These are phyloP conservation scores for Penicillium hesseltinei DNA, from an alignment of 2,329 filamentous ascomycete genomes.

Conservation along the genomic window DNA sequence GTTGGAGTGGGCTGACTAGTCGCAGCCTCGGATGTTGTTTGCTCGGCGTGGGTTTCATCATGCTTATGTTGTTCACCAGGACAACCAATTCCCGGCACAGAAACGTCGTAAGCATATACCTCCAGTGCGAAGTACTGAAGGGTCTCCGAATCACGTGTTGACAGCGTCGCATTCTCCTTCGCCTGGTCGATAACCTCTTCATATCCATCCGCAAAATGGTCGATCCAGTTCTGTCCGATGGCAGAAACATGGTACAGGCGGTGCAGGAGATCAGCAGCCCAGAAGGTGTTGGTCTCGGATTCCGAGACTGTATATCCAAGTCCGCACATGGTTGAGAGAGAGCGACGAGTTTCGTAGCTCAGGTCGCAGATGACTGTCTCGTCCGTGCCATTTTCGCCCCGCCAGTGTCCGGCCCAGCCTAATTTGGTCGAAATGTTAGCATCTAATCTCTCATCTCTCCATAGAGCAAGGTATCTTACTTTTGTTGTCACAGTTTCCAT, in stretches of 20 bases:
- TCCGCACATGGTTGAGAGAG: constrained; percentile 60
- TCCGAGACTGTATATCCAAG: constrained; percentile 62
- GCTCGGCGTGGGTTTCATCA: constrained; percentile 1
- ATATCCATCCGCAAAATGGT: constrained; percentile 63
- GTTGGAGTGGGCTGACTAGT: constrained; percentile 13
- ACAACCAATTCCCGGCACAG: constrained; percentile 62
- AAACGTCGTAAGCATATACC: constrained; percentile 64
- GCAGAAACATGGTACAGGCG: constrained; percentile 62
- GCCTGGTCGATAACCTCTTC: constrained; percentile 55
- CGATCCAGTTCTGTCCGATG: constrained; percentile 59
- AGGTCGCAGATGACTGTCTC: constrained; percentile 69
- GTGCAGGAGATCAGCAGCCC: constrained; percentile 66
- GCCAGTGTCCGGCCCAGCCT: constrained; percentile 69
- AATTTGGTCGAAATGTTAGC: not conserved
- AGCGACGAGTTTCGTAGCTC: constrained; percentile 58
- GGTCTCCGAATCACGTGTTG: constrained; percentile 59
- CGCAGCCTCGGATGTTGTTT: not conserved
- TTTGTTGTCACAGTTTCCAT: constrained; percentile 59
- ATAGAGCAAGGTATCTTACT: constrained; percentile 31
- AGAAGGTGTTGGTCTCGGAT: constrained; percentile 60
- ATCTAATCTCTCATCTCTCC: not conserved
- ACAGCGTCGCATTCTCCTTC: constrained; percentile 48
- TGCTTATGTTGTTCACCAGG: constrained; percentile 41
- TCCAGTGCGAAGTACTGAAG: constrained; percentile 68
- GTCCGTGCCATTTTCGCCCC: constrained; percentile 61